Conservation (phyloP, 2,329 filamentous ascomycete species). For the Claviceps africana region DNA sequence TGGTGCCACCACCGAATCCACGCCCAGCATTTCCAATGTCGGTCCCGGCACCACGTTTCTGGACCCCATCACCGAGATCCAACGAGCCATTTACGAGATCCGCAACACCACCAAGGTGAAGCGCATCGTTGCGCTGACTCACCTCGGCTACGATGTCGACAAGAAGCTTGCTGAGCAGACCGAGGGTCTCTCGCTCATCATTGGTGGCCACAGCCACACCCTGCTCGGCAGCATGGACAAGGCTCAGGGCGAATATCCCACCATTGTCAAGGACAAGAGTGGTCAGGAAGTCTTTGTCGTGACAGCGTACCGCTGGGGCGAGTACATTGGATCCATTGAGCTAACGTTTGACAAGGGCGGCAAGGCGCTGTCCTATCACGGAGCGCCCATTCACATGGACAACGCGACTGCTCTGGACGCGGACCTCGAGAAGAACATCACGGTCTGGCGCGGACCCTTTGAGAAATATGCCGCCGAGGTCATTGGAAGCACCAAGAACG, state of each 20-base stretch:
- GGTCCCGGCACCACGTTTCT: slow-evolving; percentile 44
- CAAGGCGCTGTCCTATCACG: slow-evolving; percentile 47
- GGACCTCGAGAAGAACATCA: slow-evolving; percentile 41
- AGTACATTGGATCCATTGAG: slow-evolving; percentile 55
- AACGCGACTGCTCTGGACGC: slow-evolving; percentile 45
- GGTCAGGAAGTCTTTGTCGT: slow-evolving; percentile 57
- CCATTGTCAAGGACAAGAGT: slow-evolving; percentile 44
- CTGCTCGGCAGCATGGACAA: slow-evolving; percentile 45
- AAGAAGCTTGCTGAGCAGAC: slow-evolving; percentile 45
- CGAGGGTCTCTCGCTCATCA: slow-evolving; percentile 52
- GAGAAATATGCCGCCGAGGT: slow-evolving; percentile 40
- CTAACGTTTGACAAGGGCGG: slow-evolving; percentile 47
- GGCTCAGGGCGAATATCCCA: slow-evolving; percentile 48
- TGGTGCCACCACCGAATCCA: slow-evolving; percentile 32
- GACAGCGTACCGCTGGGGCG: slow-evolving; percentile 53
- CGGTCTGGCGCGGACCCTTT: slow-evolving; percentile 46
- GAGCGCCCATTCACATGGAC: slow-evolving; percentile 49
- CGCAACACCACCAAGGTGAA: slow-evolving; percentile 46
- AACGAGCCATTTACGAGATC: slow-evolving; percentile 48
- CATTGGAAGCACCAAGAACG: slow-evolving; percentile 26
- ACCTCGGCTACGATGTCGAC: slow-evolving; percentile 53
- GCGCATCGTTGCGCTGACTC: slow-evolving; percentile 51
- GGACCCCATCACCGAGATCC: slow-evolving; percentile 42
- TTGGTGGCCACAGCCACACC: slow-evolving; percentile 48
- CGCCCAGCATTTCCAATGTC: slow-evolving; percentile 41